A percentile compares a stretch with the other conserved stretches of the same genome.
phyloP scores from a whole-genome alignment of 768 basidiomycete genomes.

The Chlorophyllum brunneum region DNA sequence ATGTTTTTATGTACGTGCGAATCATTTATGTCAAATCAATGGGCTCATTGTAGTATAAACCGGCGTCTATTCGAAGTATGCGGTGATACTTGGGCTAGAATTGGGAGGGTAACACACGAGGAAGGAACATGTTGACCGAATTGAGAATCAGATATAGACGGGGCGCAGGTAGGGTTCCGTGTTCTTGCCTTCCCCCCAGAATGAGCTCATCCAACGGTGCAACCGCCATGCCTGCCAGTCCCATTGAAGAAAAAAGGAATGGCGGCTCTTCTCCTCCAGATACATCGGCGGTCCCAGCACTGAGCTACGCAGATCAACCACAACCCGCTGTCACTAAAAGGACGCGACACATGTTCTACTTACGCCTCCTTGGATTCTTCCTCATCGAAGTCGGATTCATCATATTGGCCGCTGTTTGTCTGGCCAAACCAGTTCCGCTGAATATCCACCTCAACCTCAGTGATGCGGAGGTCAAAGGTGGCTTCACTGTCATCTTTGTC shows the following conservation, averaged over 20 bases:
- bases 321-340: background rate
- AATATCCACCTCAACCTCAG: background rate
- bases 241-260: background rate
- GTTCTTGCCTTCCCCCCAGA: background rate
- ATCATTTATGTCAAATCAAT: background rate
- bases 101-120: background rate
- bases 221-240: background rate
- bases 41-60: background rate
- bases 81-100: conserved; percentile 2
- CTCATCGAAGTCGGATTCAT: conserved; percentile 3
- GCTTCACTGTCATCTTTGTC: conserved; percentile 10
- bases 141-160: background rate
- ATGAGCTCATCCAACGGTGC: conserved; percentile 4
- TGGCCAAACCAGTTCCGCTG: conserved; percentile 3
- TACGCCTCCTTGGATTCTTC: background rate
- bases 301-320: too few relatives aligned
- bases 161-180: background rate
- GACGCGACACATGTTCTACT: background rate
- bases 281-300: too few relatives aligned
- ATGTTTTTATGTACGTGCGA: too few relatives aligned
- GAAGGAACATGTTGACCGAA: too few relatives aligned
- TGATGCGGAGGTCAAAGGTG: conserved; percentile 9
- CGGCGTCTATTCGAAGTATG: background rate
- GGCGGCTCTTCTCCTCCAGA: background rate
- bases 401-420: conserved; percentile 2